Evolutionary conservation across 495 filamentous ascomycete species (phyloP).

Genomic region (Podospora pseudoanserina): DNA sequence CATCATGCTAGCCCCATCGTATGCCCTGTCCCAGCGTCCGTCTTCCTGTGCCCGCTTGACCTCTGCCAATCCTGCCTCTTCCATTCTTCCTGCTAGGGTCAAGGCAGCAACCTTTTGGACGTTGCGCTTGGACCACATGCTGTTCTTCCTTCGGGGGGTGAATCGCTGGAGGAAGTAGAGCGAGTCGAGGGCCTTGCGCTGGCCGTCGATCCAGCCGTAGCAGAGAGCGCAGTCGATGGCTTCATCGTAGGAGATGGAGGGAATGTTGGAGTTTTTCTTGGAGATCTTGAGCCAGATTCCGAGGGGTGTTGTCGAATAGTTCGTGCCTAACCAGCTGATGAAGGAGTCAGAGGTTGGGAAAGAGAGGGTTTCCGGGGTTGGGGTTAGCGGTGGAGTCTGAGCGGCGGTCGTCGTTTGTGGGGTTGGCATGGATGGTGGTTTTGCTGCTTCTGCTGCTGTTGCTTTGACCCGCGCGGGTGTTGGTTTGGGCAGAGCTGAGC

Average conservation of each 20-base stretch:
- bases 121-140: slow-evolving; percentile 50
- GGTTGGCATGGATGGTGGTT: not conserved
- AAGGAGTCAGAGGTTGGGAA: slow-evolving; percentile 7
- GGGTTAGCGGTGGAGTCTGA: not conserved
- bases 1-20: slow-evolving; percentile 44
- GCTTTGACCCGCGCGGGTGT: not conserved
- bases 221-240: slow-evolving; percentile 55
- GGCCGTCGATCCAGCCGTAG: slow-evolving; percentile 60
- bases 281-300: slow-evolving; percentile 55
- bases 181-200: slow-evolving; percentile 40
- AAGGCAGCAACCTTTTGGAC: slow-evolving; percentile 45
- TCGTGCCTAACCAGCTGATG: slow-evolving; percentile 41
- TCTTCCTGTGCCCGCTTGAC: slow-evolving; percentile 53
- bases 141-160: slow-evolving; percentile 52
- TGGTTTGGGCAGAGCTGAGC: not conserved
- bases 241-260: slow-evolving; percentile 49
- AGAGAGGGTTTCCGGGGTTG: slow-evolving; percentile 13
- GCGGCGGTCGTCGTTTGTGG: not conserved
- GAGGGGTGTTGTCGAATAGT: slow-evolving; percentile 29
- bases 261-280: slow-evolving; percentile 45
- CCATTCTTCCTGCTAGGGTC: slow-evolving; percentile 44
- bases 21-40: slow-evolving; percentile 55
- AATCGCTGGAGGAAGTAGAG: slow-evolving; percentile 48
- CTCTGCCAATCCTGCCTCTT: slow-evolving; percentile 42
- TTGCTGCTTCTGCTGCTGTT: not conserved